Evolutionary conservation across 169 alveolate species (phyloP), one percentile per base, ranked within the genome.

Genomic region (Cryptosporidium viatorum): DNA sequence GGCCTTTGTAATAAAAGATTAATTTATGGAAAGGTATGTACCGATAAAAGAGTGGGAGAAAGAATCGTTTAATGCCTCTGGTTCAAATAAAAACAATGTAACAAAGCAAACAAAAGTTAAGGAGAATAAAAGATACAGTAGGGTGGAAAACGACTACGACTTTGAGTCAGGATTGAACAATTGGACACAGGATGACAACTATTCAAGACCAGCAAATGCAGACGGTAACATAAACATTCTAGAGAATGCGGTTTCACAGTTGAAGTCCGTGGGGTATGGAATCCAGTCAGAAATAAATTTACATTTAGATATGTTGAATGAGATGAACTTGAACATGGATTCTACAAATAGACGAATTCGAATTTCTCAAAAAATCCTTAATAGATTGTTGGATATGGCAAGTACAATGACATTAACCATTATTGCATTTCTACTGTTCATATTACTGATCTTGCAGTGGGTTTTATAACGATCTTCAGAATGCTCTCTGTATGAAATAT

Each of bases 231-330:
- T 80, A 10, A 80, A 80, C 39, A 50, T 80, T 16, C 52, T 80
- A 12, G 89, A 80, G 26, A 62, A 31, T 41, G 68, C 89, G 37
- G 89, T 80, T 37, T 62, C 80, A 0, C 89, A 62, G 62, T 41
- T 80, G 35, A 80, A 80, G 67, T 62, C 73, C 14, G 68, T 80
- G 23, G 89, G 89, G 1, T 80, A 80, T 18, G 89, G 75, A n/a
- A 80, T 80, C 52, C 89, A 80, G 45, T 80, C 89, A 6, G 89
- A 80, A 41, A 65, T 59, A n/a, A 67, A 70, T 12, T 37, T 67
- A 9, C 89, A 80, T 48, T 37, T 80, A 23, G 65, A 62, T 29
- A 80, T 80, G 74, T 50, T 80, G 29, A 70, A 31, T 29, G 89
- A 80, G 23, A 80, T 80, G 52, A 59, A 65, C 41, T 62, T 45